Evolutionary conservation across 2,329 filamentous ascomycete species (phyloP).

Genomic region (Diatrype stigma): DNA sequence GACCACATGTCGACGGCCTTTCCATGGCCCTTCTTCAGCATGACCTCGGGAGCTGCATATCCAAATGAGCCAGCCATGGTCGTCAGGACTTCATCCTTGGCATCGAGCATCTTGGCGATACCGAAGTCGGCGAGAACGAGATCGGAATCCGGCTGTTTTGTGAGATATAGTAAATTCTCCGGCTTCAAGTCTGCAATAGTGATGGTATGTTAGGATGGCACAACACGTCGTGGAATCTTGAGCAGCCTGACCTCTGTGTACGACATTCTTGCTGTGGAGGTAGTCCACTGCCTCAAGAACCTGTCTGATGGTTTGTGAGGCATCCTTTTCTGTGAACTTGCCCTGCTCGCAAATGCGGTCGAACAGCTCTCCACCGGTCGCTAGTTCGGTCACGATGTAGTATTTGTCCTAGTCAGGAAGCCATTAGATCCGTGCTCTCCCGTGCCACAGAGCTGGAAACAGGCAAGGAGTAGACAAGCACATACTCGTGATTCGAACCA

Average conservation of each 20-base stretch:
- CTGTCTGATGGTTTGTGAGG: constrained; percentile 90
- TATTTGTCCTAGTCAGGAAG: constrained; percentile 76
- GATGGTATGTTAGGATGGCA: neutral
- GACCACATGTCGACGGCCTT: constrained; percentile 99
- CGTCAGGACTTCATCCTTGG: constrained; percentile 83
- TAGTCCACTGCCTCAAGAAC: constrained; percentile 92
- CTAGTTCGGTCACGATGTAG: constrained; percentile 96
- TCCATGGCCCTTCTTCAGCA: constrained; percentile 95
- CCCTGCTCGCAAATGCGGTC: constrained; percentile 97
- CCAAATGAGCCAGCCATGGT: constrained; percentile 99
- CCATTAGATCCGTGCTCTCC: constrained; percentile 9
- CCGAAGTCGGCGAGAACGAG: constrained; percentile 96
- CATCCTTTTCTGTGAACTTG: constrained; percentile 98
- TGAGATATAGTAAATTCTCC: constrained; percentile 94
- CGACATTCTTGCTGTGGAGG: constrained; percentile 89
- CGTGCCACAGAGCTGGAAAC: neutral
- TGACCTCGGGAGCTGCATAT: constrained; percentile 95
- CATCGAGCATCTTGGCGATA: constrained; percentile 96
- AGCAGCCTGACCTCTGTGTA: constrained; percentile 71
- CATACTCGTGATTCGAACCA: constrained; percentile 97
- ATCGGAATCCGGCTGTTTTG: constrained; percentile 69
- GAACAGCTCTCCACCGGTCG: constrained; percentile 93
- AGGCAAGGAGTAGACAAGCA: constrained; percentile 5
- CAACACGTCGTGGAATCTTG: constrained; percentile 6
- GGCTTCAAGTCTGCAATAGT: constrained; percentile 80